Evolutionary conservation across 2,329 filamentous ascomycete species (phyloP), one percentile per base, ranked within the genome.

Genomic region (Pezicula radicicola): DNA sequence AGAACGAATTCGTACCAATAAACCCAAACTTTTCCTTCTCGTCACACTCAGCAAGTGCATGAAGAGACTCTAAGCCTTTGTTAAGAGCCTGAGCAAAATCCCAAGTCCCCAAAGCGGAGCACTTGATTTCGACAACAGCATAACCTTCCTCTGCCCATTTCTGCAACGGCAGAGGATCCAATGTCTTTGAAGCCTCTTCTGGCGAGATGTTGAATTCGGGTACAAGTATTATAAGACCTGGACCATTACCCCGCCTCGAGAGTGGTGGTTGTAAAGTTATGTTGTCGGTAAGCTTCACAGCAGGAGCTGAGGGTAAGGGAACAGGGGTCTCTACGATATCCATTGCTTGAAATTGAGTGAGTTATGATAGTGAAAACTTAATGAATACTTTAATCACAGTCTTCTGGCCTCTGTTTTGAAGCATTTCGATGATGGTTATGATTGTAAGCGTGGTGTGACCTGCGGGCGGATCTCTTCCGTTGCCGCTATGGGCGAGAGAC

Each of bases 131-230:
- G 25, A 69, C 63, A 7, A 68, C 65, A 2, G 64, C 58, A 52
- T 65, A 71, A 3, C 68, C 66, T 49, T 70, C 68, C 46, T 70
- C 67, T 7, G 69, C 68, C 68, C 68, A 71, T 61, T 71, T 70
- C 42, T 64, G 61, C 37, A 64, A 44, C 5, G 68, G 67, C 35
- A 54, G 48, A 13, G 65, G 62, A 43, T 55, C 55, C 15, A 54
- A 36, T 3, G 46, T 48, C 28, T 43, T 49, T 25, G 44, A 57
- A 46, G 40, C 49, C 8, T 18, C 37, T 19, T 59, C 48, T 16
- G 9, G 12, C 15, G 42, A 25, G 27, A 45, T 27, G 21, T 50
- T 30, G 9, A 21, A 25, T 30, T 47, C 28, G 27, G 57, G 56
- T 19, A 63, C 50, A 18, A 72, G 15, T 12, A 70, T 55, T 6